phyloP scores from a whole-genome alignment of 371 early-diverging fungal genomes.

The Haplosporangium sp. region DNA sequence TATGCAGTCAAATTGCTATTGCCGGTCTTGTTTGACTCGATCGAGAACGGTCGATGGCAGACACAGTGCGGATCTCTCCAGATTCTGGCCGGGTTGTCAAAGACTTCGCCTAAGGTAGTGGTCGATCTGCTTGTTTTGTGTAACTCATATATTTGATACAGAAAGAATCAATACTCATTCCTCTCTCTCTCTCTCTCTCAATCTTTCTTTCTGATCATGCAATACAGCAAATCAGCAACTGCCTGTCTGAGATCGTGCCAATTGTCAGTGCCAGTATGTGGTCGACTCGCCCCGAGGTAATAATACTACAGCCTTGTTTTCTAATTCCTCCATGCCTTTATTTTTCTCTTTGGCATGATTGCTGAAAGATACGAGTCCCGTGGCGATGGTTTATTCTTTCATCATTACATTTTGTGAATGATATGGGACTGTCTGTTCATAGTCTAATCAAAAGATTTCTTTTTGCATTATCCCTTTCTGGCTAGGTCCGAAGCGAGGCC shows the following conservation, averaged over 20 bases:
- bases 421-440: no score
- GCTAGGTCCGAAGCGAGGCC: constrained; percentile 24
- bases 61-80: constrained; percentile 59
- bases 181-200: background rate
- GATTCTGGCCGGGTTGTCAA: constrained; percentile 54
- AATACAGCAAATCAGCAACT: constrained; percentile 29
- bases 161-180: background rate
- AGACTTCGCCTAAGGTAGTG: constrained; percentile 44
- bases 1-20: constrained; percentile 57
- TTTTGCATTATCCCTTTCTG: background rate
- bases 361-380: no score
- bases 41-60: constrained; percentile 69
- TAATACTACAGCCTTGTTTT: no score
- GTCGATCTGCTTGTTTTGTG: no score
- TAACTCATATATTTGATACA: background rate
- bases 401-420: no score
- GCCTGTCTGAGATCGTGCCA: constrained; percentile 75
- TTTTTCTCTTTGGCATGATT: no score
- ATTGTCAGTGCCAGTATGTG: constrained; percentile 76
- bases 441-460: background rate
- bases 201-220: no score
- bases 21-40: constrained; percentile 61
- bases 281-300: constrained; percentile 76
- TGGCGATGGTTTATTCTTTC: no score
- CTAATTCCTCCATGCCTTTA: no score